phyloP scores from a whole-genome alignment of 352 stramenopile species.

The Globisporangium spinosum region DNA sequence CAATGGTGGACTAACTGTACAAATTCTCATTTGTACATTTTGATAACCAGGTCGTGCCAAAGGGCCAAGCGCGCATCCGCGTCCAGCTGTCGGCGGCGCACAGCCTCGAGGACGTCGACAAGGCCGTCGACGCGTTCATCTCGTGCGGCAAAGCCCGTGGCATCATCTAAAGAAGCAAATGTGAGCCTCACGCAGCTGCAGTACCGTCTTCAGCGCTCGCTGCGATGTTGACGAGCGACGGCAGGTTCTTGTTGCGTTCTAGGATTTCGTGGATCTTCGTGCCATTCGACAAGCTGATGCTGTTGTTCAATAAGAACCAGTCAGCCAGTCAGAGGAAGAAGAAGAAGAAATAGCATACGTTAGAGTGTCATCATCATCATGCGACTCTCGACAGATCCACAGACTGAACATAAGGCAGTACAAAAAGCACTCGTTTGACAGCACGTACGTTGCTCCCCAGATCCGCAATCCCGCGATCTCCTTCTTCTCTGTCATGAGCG shows the following conservation, averaged over 20 bases:
- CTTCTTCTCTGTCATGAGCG: slow-evolving; percentile 60
- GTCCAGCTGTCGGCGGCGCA: slow-evolving; percentile 91
- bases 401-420: not conserved
- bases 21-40: not conserved
- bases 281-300: slow-evolving; percentile 44
- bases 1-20: not conserved
- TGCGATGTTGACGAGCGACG: slow-evolving; percentile 48
- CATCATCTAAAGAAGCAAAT: slow-evolving; percentile 37
- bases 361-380: not conserved
- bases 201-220: not conserved
- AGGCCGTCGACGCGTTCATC: slow-evolving; percentile 91
- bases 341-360: not conserved
- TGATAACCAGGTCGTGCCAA: slow-evolving; percentile 76
- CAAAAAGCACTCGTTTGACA: not conserved
- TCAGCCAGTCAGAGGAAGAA: slow-evolving; percentile 20
- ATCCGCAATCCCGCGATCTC: slow-evolving; percentile 48
- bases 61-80: slow-evolving; percentile 89
- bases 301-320: slow-evolving; percentile 18
- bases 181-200: not conserved
- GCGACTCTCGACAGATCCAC: not conserved
- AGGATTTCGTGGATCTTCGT: slow-evolving; percentile 40
- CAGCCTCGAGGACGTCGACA: slow-evolving; percentile 89
- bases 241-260: slow-evolving; percentile 45
- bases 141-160: slow-evolving; percentile 82
- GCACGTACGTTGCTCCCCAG: slow-evolving; percentile 56